Evolutionary conservation across 192 early-diverging fungal genomes (phyloP), one percentile per base, ranked within the genome.

Genomic region (Coemansia sp.): DNA sequence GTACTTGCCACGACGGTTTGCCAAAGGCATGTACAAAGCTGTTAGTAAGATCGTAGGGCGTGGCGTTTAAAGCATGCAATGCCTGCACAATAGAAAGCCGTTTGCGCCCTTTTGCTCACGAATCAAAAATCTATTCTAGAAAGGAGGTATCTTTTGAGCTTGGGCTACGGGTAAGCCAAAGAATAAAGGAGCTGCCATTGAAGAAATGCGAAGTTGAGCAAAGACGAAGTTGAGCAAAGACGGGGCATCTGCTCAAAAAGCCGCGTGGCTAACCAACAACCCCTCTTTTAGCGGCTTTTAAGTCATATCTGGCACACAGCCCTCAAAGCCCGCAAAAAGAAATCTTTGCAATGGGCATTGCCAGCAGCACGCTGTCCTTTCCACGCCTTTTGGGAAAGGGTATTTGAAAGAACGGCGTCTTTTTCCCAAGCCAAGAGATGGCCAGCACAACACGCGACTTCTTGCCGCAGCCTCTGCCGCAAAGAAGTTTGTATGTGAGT

Each of bases 71-170:
- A 13, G 15, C 57, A 33, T 16, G 13, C 57, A 12, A 59, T 18
- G 8, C 13, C 12, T 16, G 6, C 16, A 33, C 31, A 59, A 59
- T 59, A 59, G 15, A 59, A 59, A 59, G 57, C 12, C 29, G 16
- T 34, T 18, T n/a, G 57, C 15, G 16, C 33, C 31, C 57, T 33
- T 59, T 33, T 59, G 57, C 57, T 59, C 31, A 24, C 57, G 31
- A 59, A 59, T 59, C 57, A 59, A 59, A 36, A 13, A 6, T 33
- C 57, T n/a, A 34, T 34, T 34, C 57, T 59, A 34, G 57, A 59
- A 33, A 59, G 57, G 29, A 36, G 16, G 57, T 59, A 16, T 18
- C 57, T 18, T 59, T 59, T 59, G 57, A 36, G 57, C 57, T 59
- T 59, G 57, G 57, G 16, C 57, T 59, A 31, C 31, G 7, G 3